Conservation (phyloP, 495 filamentous ascomycete genomes). For the Daldinia grandis region DNA sequence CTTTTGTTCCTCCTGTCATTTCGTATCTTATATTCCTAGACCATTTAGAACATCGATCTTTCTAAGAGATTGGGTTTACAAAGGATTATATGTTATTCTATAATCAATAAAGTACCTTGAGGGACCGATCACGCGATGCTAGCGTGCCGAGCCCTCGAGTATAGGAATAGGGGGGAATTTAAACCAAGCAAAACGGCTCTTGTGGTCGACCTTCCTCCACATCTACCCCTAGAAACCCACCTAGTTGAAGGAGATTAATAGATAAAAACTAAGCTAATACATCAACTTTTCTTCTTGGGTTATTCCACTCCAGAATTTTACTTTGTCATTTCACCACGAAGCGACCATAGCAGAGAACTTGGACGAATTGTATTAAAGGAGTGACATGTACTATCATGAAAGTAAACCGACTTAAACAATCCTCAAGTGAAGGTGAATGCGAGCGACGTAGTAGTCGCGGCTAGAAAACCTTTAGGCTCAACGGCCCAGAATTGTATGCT, state of each 20-base stretch:
- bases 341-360: not conserved
- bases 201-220: too few species aligned
- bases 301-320: too few species aligned
- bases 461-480: slow-evolving; percentile 14
- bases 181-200: not conserved
- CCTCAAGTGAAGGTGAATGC: slow-evolving; percentile 29
- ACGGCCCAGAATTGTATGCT: slow-evolving; percentile 23
- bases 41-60: not conserved
- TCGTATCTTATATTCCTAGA: not conserved
- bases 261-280: too few species aligned
- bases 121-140: not conserved
- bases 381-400: not conserved
- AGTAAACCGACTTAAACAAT: not conserved
- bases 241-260: too few species aligned
- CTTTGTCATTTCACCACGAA: too few species aligned
- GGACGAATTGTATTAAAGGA: not conserved
- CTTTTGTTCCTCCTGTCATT: not conserved
- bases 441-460: slow-evolving; percentile 30
- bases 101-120: not conserved
- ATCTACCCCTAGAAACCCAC: too few species aligned
- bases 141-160: not conserved
- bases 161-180: not conserved
- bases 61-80: not conserved
- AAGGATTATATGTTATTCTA: not conserved
- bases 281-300: too few species aligned